These are phyloP conservation scores for Talaromyces sp. DNA, from an alignment of 2,329 filamentous ascomycete genomes.

Conservation along the genomic window DNA sequence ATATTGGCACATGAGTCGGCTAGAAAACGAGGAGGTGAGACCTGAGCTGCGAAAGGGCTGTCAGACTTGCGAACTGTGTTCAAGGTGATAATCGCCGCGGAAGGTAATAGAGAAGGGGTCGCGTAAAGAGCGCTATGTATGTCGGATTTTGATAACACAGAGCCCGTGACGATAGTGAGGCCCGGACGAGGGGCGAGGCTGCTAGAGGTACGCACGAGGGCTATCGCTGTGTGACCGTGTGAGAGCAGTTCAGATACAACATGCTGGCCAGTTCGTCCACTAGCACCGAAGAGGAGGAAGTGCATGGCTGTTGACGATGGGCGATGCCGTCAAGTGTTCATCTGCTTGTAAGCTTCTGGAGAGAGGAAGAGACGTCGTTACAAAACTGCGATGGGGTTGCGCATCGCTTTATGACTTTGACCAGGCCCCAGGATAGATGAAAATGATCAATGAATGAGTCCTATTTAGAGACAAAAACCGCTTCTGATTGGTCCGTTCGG, in stretches of 20 bases:
- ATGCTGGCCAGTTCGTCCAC: constrained; percentile 6
- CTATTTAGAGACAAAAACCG: not conserved
- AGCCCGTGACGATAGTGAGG: constrained; percentile 24
- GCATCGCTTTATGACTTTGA: not conserved
- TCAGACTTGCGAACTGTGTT: constrained; percentile 42
- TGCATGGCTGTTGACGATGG: not conserved
- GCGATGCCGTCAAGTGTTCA: not conserved
- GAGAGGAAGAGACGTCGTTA: not conserved
- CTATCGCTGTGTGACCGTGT: constrained; percentile 5
- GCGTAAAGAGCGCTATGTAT: constrained; percentile 29
- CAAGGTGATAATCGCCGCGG: constrained; percentile 39
- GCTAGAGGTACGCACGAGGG: not conserved
- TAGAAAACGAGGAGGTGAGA: constrained; percentile 33
- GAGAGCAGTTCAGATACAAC: constrained; percentile 10
- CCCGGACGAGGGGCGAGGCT: constrained; percentile 1
- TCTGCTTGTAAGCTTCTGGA: not conserved
- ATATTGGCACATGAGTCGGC: constrained; percentile 36
- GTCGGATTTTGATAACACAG: constrained; percentile 36
- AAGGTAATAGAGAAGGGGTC: constrained; percentile 21
- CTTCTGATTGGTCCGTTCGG: constrained; percentile 6
- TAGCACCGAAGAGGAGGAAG: constrained; percentile 9
- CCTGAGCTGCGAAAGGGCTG: constrained; percentile 39
- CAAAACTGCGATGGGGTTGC: not conserved
- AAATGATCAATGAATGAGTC: not conserved
- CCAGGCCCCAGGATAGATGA: not conserved